Evolutionary conservation across 1,139 yeast genomes (phyloP), one percentile per base, ranked within the genome.

Genomic region (Kodamaea sp.): DNA sequence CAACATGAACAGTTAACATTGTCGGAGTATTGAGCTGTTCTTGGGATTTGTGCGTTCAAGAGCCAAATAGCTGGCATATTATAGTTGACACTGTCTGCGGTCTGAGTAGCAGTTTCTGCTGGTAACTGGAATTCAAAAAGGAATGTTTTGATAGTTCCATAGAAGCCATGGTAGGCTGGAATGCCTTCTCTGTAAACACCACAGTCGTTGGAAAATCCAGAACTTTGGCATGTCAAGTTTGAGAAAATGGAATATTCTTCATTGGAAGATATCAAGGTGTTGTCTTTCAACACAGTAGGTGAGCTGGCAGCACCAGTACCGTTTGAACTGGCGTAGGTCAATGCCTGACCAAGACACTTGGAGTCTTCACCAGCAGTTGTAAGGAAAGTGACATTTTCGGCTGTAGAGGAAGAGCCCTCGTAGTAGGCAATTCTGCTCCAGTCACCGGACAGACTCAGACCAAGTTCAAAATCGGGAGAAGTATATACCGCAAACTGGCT

Each of bases 11-110:
- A 85, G 38, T 80, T 64, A 38, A 70, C 71, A 57, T 94, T 94
- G 57, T 37, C 37, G 9, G 67, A 49, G 47, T 90, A 92, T 68
- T 92, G 97, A 42, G 85, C 63, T 37, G 96, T 90, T 69, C 97
- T 81, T 55, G 97, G 96, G 51, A 90, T 86, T 63, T 86, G 83
- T 28, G 97, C 96, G 57, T 90, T 90, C 58, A 90, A 77, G 55
- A 90, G 70, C 98, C 97, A 90, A 53, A 90, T 80, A 26, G 97
- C 97, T 37, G 97, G 97, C 96, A 89, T 88, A 60, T 90, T 90
- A 55, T 74, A 76, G 52, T 73, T 72, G 56, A 80, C 75, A 46
- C 69, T 68, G 26, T 68, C 60, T 32, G 53, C 49, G 20, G 63
- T 37, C 20, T 61, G 48, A 21, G 53, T 60, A 14, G 66, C 53